A percentile compares a stretch with the other conserved stretches of the same genome.
These are phyloP conservation scores for Diplosphaera chodatii DNA, from an alignment of 139 green algal genomes.

Conservation along the genomic window DNA sequence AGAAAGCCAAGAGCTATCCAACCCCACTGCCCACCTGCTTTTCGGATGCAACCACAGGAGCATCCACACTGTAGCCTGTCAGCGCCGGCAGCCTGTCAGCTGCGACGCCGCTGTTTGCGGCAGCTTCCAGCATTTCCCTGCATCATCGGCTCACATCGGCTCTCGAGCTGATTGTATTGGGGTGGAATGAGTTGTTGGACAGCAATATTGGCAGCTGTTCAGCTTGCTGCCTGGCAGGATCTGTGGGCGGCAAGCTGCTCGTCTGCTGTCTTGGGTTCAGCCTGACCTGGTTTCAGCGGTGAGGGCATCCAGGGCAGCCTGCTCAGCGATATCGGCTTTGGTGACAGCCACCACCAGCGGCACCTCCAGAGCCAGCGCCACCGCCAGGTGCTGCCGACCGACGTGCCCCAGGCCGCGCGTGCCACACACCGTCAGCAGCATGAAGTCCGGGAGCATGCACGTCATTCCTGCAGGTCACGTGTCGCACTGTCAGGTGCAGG, in stretches of 20 bases:
- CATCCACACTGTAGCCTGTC: not conserved
- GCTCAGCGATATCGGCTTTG: constrained; percentile 44
- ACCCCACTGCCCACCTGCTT: not conserved
- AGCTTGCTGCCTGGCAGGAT: too few relatives aligned
- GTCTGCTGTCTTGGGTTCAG: not conserved
- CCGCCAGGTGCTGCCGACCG: constrained; percentile 64
- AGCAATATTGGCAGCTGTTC: too few relatives aligned
- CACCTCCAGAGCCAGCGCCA: constrained; percentile 66
- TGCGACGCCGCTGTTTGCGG: constrained; percentile 1
- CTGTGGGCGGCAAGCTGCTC: too few relatives aligned
- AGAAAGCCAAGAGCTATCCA: too few relatives aligned
- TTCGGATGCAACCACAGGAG: constrained; percentile 10
- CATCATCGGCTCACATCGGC: too few relatives aligned
- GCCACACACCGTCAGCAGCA: constrained; percentile 64
- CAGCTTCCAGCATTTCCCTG: constrained; percentile 12
- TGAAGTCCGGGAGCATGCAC: constrained; percentile 58
- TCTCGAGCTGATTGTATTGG: too few relatives aligned
- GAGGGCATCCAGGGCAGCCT: constrained; percentile 4
- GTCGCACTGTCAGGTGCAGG: too few relatives aligned
- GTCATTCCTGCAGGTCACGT: constrained; percentile 32
- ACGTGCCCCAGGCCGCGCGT: constrained; percentile 27
- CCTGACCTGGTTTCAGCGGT: not conserved
- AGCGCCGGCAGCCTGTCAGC: not conserved
- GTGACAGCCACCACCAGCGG: constrained; percentile 70
- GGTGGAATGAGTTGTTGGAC: too few relatives aligned